phyloP scores from a whole-genome alignment of 2,329 filamentous ascomycete genomes.

The Boeremia exigua region DNA sequence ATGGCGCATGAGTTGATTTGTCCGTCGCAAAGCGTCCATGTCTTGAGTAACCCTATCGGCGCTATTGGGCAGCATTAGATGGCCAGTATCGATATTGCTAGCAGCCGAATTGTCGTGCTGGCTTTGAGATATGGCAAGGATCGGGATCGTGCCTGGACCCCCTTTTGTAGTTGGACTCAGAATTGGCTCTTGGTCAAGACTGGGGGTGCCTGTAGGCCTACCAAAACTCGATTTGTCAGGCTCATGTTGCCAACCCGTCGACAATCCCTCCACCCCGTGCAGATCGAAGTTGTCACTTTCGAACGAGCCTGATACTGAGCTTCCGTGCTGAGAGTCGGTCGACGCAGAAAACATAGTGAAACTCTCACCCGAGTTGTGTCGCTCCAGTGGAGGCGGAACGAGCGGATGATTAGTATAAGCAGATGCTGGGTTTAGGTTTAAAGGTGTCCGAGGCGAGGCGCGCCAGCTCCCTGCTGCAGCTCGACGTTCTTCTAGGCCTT shows the following conservation, averaged over 20 bases:
- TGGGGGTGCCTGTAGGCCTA: constrained; percentile 17
- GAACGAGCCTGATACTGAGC: constrained; percentile 61
- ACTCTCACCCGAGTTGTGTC: constrained; percentile 66
- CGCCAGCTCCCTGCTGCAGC: constrained; percentile 55
- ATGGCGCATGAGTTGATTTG: constrained; percentile 50
- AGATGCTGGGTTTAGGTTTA: constrained; percentile 56
- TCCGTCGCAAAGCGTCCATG: constrained; percentile 47
- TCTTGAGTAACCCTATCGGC: constrained; percentile 44
- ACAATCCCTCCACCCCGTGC: constrained; percentile 31
- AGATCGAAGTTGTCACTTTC: constrained; percentile 43
- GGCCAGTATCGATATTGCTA: constrained; percentile 21
- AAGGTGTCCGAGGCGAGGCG: constrained; percentile 55
- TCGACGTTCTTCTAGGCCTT: constrained; percentile 47
- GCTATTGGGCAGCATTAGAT: constrained; percentile 29
- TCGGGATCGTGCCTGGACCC: constrained; percentile 38
- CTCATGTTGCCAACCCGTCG: constrained; percentile 36
- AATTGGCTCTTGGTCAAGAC: constrained; percentile 13
- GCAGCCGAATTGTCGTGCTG: constrained; percentile 19
- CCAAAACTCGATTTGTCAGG: constrained; percentile 44
- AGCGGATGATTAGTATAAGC: constrained; percentile 44
- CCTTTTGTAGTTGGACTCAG: constrained; percentile 33
- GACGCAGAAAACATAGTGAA: constrained; percentile 70
- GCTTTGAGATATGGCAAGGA: constrained; percentile 15
- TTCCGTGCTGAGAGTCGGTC: constrained; percentile 61
- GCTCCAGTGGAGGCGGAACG: constrained; percentile 47